Conservation (phyloP, 192 early-diverging fungal species). For the Backusella luteola region DNA sequence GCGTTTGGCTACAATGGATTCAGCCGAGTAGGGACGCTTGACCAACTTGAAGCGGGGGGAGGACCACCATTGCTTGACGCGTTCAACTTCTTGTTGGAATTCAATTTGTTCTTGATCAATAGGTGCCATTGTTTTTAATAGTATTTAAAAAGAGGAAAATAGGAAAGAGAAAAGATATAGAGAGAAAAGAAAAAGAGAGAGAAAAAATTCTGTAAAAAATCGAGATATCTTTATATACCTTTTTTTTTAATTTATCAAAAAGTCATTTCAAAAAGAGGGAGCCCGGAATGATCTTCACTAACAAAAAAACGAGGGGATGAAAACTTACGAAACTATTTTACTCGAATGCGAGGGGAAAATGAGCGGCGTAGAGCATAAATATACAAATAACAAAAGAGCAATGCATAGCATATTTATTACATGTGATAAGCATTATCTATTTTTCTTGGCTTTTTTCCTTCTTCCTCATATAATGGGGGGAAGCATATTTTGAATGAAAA, state of each 20-base stretch:
- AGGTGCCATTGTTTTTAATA: conserved; percentile 18
- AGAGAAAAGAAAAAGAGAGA: background rate
- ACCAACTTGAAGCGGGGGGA: conserved; percentile 79
- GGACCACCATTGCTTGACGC: conserved; percentile 89
- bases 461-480: background rate
- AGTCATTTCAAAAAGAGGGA: background rate
- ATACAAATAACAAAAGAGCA: background rate
- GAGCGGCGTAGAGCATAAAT: background rate
- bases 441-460: background rate
- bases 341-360: background rate
- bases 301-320: background rate
- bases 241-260: background rate
- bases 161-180: background rate
- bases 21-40: conserved; percentile 82
- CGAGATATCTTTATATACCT: background rate
- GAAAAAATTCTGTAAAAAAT: background rate
- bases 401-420: background rate
- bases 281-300: conserved; percentile 1
- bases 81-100: conserved; percentile 79
- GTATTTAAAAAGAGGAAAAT: background rate
- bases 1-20: conserved; percentile 86
- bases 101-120: conserved; percentile 63
- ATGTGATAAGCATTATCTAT: background rate
- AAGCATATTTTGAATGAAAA: background rate
- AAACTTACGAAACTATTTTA: background rate